A percentile compares a stretch with the other conserved stretches of the same genome.
Conservation (phyloP, 768 basidiomycete species). For the Macrolepiota albuminosa region DNA sequence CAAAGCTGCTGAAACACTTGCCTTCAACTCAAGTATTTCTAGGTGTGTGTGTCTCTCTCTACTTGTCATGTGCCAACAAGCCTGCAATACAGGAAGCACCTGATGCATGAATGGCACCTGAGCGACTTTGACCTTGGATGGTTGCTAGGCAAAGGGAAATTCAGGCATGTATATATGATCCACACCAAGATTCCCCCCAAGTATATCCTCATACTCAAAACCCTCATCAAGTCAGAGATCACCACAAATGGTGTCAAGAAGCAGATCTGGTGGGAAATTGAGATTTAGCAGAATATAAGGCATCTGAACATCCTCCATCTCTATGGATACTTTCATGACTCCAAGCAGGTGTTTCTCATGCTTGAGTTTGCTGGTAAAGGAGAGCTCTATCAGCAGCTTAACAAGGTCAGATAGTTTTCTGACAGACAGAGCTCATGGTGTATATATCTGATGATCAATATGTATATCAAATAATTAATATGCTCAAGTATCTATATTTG, state of each 20-base stretch:
- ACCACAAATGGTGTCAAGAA: conserved; percentile 89
- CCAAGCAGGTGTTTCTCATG: conserved; percentile 96
- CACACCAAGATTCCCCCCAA: conserved; percentile 82
- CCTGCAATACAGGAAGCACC: conserved; percentile 41
- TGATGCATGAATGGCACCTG: conserved; percentile 82
- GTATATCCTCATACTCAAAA: conserved; percentile 95
- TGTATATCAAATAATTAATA: conserved; percentile 20
- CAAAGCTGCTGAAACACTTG: conserved; percentile 74
- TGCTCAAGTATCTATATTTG: conserved; percentile 79
- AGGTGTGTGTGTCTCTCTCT: conserved; percentile 29
- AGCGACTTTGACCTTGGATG: conserved; percentile 90
- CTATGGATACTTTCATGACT: conserved; percentile 97
- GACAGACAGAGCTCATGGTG: conserved; percentile 87
- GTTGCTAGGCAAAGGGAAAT: conserved; percentile 96
- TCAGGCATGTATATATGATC: conserved; percentile 97
- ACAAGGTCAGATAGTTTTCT: conserved; percentile 78
- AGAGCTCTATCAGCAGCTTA: conserved; percentile 94
- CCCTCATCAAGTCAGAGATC: conserved; percentile 94
- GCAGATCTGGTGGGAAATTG: conserved; percentile 95
- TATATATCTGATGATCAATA: conserved; percentile 97
- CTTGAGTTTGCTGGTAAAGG: conserved; percentile 97
- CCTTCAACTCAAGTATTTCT: conserved; percentile 77
- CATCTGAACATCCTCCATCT: conserved; percentile 93
- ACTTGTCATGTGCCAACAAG: not conserved
- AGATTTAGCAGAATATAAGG: conserved; percentile 93